Percentiles rank a stretch among this genome's conserved stretches.
These are phyloP conservation scores for Elaphomyces granulatus DNA, from an alignment of 495 filamentous ascomycete genomes.

Conservation along the genomic window DNA sequence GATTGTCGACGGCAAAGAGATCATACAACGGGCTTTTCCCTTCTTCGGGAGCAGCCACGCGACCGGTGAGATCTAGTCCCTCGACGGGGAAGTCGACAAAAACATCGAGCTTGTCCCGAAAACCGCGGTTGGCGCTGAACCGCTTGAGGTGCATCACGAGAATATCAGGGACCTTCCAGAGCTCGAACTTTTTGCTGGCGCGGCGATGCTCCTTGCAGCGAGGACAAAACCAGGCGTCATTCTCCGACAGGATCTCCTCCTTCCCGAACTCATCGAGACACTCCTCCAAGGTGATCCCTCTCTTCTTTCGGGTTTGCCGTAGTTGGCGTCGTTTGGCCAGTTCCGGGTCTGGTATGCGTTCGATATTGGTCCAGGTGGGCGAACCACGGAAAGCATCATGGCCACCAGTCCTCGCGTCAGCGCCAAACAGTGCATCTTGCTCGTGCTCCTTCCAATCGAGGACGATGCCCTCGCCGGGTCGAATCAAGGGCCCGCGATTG, in stretches of 20 bases:
- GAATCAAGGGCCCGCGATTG: constrained; percentile 50
- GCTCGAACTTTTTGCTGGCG: constrained; percentile 88
- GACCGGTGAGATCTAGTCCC: constrained; percentile 61
- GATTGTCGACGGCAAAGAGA: constrained; percentile 87
- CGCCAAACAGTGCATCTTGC: constrained; percentile 56
- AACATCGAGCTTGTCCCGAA: constrained; percentile 79
- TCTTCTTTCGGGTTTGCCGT: constrained; percentile 46
- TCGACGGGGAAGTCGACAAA: constrained; percentile 87
- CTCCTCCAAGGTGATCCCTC: constrained; percentile 72
- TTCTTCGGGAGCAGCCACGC: constrained; percentile 62
- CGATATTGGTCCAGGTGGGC: constrained; percentile 36
- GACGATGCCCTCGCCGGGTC: constrained; percentile 65
- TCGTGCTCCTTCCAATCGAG: constrained; percentile 64
- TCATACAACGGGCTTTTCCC: constrained; percentile 79
- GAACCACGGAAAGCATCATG: constrained; percentile 35
- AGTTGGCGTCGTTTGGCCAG: constrained; percentile 44
- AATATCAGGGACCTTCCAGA: constrained; percentile 94
- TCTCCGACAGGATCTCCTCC: constrained; percentile 79
- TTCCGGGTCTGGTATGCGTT: constrained; percentile 48
- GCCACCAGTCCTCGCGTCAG: constrained; percentile 20
- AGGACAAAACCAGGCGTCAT: constrained; percentile 94
- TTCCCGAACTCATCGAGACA: constrained; percentile 88
- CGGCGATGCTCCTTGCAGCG: constrained; percentile 85
- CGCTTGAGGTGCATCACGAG: constrained; percentile 90
- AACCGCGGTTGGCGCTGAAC: constrained; percentile 60